Evolutionary conservation across 1,139 yeast species (phyloP), one percentile per base, ranked within the genome.

Genomic region (Pichia sp.): DNA sequence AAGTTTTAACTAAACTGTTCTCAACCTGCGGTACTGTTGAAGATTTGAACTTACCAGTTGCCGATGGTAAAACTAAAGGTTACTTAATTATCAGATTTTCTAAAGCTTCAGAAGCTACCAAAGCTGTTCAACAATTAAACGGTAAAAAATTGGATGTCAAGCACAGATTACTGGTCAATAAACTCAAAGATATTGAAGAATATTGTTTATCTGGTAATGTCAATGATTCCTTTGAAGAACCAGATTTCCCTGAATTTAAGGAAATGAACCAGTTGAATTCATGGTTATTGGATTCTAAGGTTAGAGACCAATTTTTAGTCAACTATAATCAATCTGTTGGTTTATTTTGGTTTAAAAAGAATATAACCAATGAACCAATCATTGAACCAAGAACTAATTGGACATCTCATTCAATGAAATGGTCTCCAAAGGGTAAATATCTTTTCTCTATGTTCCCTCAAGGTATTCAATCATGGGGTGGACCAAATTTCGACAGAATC

Each of bases 391-490:
- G 90, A 68, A 72, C 74, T 55, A 81, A 82, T 52, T 87, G 95
- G 83, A 88, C 97, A 44, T 81, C 88, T 49, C 83, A 86, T 53
- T 85, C 81, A 56, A 85, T 90, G 57, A 82, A 83, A 62, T 92
- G 90, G 72, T 88, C 97, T 44, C 96, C 97, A 58, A 81, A 81
- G 67, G 99, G 99, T 65, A 82, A 94, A 29, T 90, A 79, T 60
- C 69, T 92, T 55, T 80, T 86, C 58, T 83, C 97, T 2, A 75
- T 88, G 60, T 97, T 92, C 65, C 88, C 90, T 46, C 95, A 87
- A 68, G 98, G 98, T 71, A 80, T 88, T 47, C 95, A 88, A 64
- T 77, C 94, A 35, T 92, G 97, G 95, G 98, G 97, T 62, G 97
- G 97, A 52, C 77, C 77, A 43, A 74, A 78, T 40, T 88, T 88